A percentile compares a stretch with the other conserved stretches of the same genome.
Evolutionary conservation across 2,329 filamentous ascomycete genomes (phyloP).

Genomic region (Nannizzia gypsea): DNA sequence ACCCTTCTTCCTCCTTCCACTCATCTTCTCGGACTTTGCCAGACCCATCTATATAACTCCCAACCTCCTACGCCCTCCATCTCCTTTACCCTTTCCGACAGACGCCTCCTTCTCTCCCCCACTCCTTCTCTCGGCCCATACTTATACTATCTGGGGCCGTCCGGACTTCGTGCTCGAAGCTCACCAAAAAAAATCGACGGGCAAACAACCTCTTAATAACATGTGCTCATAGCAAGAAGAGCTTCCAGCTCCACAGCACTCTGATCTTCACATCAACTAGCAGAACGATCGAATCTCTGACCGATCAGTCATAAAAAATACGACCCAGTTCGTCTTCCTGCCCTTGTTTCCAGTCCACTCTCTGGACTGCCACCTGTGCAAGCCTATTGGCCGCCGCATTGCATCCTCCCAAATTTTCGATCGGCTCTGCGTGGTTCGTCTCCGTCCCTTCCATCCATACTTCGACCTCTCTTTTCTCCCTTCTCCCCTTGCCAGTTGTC

Average conservation of each 20-base stretch:
- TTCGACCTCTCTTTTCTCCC: neutral
- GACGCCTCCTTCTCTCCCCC: neutral
- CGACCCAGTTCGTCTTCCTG: neutral
- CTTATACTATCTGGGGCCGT: neutral
- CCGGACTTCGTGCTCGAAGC: neutral
- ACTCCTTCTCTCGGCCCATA: neutral
- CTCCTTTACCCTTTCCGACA: neutral
- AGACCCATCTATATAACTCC: neutral
- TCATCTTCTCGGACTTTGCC: neutral
- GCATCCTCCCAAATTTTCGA: conserved; percentile 5
- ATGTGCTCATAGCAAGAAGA: neutral
- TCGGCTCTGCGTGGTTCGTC: neutral
- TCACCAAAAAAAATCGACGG: neutral
- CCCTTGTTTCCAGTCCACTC: conserved; percentile 4
- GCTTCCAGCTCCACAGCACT: neutral
- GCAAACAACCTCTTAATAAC: neutral
- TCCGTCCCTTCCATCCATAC: neutral
- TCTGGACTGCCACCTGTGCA: neutral
- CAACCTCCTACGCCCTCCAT: neutral
- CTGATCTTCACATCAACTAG: neutral
- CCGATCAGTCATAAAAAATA: conserved; percentile 2
- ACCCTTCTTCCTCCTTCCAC: neutral
- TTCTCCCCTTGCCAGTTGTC: neutral
- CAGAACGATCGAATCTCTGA: neutral
- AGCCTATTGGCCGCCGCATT: conserved; percentile 2